Evolutionary conservation across 2,329 filamentous ascomycete species (phyloP).

Genomic region (Ascochyta pisi): DNA sequence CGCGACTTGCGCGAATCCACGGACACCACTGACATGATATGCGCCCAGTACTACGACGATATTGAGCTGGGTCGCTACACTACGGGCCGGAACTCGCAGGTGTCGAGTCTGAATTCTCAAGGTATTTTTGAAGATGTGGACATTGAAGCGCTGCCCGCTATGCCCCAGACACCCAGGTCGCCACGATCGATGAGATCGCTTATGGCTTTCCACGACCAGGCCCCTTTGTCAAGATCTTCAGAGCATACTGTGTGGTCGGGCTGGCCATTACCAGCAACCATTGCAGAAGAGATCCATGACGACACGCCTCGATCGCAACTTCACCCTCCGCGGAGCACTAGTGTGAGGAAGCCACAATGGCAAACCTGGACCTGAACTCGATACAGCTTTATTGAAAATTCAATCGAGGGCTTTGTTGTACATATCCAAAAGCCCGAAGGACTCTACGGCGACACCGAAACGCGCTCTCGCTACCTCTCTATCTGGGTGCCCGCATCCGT

Average conservation of each 20-base stretch:
- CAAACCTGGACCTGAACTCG: constrained; percentile 18
- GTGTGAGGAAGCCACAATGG: constrained; percentile 13
- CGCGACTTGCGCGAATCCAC: constrained; percentile 10
- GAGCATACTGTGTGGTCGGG: constrained; percentile 2
- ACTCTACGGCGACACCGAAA: not conserved
- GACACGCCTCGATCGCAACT: not conserved
- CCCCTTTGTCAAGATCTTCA: not conserved
- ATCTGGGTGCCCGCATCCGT: not conserved
- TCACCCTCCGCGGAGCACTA: constrained; percentile 3
- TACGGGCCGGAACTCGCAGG: constrained; percentile 17
- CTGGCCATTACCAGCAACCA: not conserved
- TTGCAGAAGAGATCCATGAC: constrained; percentile 4
- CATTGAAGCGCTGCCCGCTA: constrained; percentile 26
- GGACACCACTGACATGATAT: constrained; percentile 25
- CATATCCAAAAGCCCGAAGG: not conserved
- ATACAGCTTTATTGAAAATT: not conserved
- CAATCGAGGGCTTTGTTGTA: not conserved
- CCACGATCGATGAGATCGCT: constrained; percentile 10
- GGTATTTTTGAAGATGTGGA: constrained; percentile 13
- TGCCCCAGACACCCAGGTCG: constrained; percentile 21
- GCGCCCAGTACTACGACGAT: constrained; percentile 29
- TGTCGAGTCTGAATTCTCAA: constrained; percentile 16
- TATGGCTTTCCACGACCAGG: not conserved
- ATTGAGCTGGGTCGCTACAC: constrained; percentile 34
- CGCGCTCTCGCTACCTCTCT: not conserved